Percentiles rank a stretch among this genome's conserved stretches.
These are phyloP conservation scores for Neurospora cerealis DNA, from an alignment of 495 filamentous ascomycete genomes.

Conservation along the genomic window DNA sequence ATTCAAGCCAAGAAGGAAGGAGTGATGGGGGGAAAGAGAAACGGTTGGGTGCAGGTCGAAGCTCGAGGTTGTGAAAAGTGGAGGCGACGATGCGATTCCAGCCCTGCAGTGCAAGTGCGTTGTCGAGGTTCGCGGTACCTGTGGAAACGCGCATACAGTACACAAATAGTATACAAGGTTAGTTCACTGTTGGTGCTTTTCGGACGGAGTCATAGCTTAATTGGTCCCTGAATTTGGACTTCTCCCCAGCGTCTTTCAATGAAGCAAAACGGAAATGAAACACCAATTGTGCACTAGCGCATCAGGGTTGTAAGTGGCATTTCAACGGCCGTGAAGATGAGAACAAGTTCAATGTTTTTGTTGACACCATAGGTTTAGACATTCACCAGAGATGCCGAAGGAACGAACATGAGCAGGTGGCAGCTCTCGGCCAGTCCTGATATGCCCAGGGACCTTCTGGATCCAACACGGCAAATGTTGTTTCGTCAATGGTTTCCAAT, in stretches of 20 bases:
- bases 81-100: not conserved
- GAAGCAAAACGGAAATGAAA: not conserved
- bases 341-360: not conserved
- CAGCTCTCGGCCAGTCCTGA: not conserved
- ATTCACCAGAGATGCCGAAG: not conserved
- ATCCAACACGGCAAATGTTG: not conserved
- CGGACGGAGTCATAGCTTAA: not conserved
- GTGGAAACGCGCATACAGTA: not conserved
- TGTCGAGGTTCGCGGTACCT: not conserved
- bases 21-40: not conserved
- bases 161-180: not conserved
- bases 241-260: not conserved
- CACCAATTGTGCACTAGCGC: not conserved
- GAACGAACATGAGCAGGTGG: not conserved
- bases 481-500: not conserved
- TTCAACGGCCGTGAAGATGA: not conserved
- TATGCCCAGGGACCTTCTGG: not conserved
- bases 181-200: not conserved
- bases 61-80: not conserved
- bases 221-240: not conserved
- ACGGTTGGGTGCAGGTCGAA: not conserved
- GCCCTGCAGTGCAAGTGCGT: not conserved
- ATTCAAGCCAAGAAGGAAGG: not conserved
- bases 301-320: not conserved
- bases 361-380: not conserved